These are phyloP conservation scores for Lanzia echinophila DNA, from an alignment of 2,329 filamentous ascomycete genomes.

Conservation along the genomic window DNA sequence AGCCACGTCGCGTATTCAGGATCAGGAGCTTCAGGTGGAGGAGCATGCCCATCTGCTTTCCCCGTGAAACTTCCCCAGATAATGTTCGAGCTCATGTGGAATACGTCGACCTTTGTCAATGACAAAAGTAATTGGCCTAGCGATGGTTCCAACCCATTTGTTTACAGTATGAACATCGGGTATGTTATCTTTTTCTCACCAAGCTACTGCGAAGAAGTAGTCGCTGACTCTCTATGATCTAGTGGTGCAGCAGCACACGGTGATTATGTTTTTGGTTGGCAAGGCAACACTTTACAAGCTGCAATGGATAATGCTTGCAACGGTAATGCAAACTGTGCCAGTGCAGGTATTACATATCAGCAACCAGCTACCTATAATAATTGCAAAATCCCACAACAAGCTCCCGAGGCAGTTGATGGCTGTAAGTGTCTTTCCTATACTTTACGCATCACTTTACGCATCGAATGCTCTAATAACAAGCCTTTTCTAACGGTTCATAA, in stretches of 20 bases:
- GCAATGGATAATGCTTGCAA: constrained; percentile 42
- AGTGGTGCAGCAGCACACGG: constrained; percentile 45
- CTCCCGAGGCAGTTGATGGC: constrained; percentile 43
- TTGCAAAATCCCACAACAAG: constrained; percentile 40
- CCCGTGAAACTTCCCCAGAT: constrained; percentile 41
- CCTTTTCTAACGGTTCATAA: no score
- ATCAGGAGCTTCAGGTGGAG: constrained; percentile 12
- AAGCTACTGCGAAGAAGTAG: no score
- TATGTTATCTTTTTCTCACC: no score
- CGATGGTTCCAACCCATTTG: constrained; percentile 37
- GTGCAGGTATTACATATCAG: constrained; percentile 37
- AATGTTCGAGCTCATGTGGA: constrained; percentile 44
- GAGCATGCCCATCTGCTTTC: constrained; percentile 26
- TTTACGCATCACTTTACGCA: no score
- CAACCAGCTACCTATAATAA: constrained; percentile 39
- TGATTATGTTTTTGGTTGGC: constrained; percentile 47
- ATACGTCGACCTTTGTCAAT: constrained; percentile 35
- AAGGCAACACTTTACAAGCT: constrained; percentile 42
- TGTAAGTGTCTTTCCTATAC: no score
- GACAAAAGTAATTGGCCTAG: constrained; percentile 39
- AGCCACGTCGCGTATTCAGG: constrained; percentile 24
- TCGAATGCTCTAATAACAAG: no score
- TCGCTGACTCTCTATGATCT: no score
- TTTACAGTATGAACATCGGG: no score
- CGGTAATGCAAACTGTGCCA: no score